Base-by-base conservation (phyloP, 163 green algal species). In the Chloromonas sp. region DNA sequence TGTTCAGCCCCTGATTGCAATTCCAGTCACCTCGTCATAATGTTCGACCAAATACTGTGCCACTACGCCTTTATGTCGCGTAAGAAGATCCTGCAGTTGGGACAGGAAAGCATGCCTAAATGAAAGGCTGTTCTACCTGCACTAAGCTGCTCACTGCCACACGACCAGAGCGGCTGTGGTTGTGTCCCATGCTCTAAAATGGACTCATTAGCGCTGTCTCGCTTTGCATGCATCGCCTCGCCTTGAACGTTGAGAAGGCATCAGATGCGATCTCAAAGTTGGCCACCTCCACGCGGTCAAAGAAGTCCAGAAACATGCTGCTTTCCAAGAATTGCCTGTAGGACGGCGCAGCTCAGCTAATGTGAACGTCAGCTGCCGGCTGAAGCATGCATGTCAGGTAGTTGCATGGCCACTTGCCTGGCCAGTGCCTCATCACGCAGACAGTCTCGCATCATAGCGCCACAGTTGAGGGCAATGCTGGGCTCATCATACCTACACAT, bases 181-280 rank as follows among this genome's bases (percentile, higher is more conserved):
- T 74, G 66, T 11, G 66, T 11, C 66, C 11, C 5, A 15, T 74
- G 66, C 66, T 11, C 66, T 11, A 5, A 74, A 15, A 15, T 5
- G 66, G 5, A 74, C 5, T 11, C 66, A 74, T 15, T 15, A 5
- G 66, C 66, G 66, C 66, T 11, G 66, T 11, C 66, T 74, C 5
- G 66, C 66, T 74, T 5, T 15, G 11, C 66, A 5, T 15, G 66
- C 66, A 74, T 11, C 66, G 66, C 5, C 66, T 74, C 81, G 93
- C 93, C 91, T 97, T 98, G 87, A 98, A 98, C 0, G 95, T 98
- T 60, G 87, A 84, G 83, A 98, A 98, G 0, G 95, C 94, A 86
- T 98, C 95, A 58, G 91, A 95, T 1, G 95, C 94, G 1, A 98
- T 92, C 84, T 98, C 95, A 88, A 98, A 98, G 86, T 97, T 97